Percentiles rank a stretch among this genome's conserved stretches.
phyloP scores from a whole-genome alignment of 306 rosid species.

The Begonia masoniana region DNA sequence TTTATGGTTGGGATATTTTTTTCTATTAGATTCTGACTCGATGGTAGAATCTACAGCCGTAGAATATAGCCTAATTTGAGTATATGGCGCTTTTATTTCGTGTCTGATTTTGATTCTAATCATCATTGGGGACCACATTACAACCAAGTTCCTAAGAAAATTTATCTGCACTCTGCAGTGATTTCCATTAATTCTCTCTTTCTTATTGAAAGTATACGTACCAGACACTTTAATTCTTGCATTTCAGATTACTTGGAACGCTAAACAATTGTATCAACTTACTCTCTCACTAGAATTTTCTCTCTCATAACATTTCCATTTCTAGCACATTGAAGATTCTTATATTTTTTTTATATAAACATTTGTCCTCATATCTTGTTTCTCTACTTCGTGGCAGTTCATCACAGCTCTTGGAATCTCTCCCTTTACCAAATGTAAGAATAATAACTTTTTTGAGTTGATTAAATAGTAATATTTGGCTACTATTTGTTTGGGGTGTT shows the following conservation, averaged over 20 bases:
- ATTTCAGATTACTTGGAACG: too few species aligned
- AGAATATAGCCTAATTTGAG: constrained; percentile 8
- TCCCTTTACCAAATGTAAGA: constrained; percentile 83
- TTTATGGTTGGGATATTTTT: background rate
- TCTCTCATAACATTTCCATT: background rate
- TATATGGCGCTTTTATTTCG: constrained; percentile 8
- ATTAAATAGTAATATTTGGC: too few species aligned
- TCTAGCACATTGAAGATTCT: constrained; percentile 1
- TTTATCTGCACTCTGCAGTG: too few species aligned
- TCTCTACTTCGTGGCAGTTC: constrained; percentile 52
- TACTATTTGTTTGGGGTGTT: too few species aligned
- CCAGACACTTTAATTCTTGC: too few species aligned
- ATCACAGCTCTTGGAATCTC: constrained; percentile 85
- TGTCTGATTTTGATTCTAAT: constrained; percentile 2
- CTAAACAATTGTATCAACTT: too few species aligned
- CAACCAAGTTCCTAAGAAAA: too few species aligned
- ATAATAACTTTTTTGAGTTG: background rate
- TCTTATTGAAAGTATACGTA: too few species aligned
- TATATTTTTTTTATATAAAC: constrained; percentile 2
- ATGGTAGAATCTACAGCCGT: constrained; percentile 19
- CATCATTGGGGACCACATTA: too few species aligned
- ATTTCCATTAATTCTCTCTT: too few species aligned
- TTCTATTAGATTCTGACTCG: constrained; percentile 33
- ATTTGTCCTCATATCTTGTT: constrained; percentile 17
- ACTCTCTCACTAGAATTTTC: too few species aligned